Evolutionary conservation across 1,139 yeast genomes (phyloP).

Genomic region (Williopsis jadinii): DNA sequence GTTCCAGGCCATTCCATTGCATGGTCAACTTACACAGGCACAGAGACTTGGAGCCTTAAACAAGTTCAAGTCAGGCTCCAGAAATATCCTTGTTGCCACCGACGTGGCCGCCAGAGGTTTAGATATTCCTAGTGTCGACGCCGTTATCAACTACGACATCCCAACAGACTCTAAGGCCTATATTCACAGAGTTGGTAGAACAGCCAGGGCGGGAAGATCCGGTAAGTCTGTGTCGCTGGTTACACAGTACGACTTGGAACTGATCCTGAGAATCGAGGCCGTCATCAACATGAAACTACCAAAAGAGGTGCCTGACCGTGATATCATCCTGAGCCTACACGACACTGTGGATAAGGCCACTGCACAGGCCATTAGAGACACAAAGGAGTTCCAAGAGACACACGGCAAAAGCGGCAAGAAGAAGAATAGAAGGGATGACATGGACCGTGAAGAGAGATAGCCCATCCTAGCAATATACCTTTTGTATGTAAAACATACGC

Average conservation of each 20-base stretch:
- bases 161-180: constrained; percentile 99
- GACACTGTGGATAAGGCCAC: constrained; percentile 89
- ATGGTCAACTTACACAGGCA: constrained; percentile 89
- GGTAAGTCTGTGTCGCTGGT: constrained; percentile 90
- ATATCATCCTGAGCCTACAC: constrained; percentile 70
- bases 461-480: no score
- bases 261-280: constrained; percentile 81
- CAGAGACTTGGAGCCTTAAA: constrained; percentile 91
- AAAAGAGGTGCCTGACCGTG: constrained; percentile 76
- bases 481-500: no score
- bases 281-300: constrained; percentile 76
- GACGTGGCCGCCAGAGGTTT: constrained; percentile 98
- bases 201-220: constrained; percentile 96
- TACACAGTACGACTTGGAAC: constrained; percentile 89
- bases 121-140: constrained; percentile 92
- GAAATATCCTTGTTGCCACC: constrained; percentile 84
- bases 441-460: constrained; percentile 42
- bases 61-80: constrained; percentile 81
- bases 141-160: constrained; percentile 88
- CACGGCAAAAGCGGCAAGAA: constrained; percentile 23
- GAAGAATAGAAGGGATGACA: constrained; percentile 36
- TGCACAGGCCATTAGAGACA: constrained; percentile 81
- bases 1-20: constrained; percentile 86
- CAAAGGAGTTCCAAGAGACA: constrained; percentile 65
- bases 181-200: constrained; percentile 95